These are phyloP conservation scores for Ascochyta clinopodiicola DNA, from an alignment of 2,329 filamentous ascomycete species.

Conservation along the genomic window DNA sequence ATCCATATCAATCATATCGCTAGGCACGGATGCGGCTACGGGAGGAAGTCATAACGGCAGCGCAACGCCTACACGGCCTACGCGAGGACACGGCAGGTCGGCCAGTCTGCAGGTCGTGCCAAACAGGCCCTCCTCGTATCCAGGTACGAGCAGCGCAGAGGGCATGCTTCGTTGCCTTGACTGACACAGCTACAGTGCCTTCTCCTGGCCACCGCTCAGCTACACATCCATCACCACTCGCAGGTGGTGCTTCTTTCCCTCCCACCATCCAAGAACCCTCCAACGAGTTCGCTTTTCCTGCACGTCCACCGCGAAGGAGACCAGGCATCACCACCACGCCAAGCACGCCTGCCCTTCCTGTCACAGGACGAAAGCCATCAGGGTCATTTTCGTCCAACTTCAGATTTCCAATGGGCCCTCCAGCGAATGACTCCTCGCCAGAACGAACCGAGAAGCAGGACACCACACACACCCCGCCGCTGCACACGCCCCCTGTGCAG, in stretches of 20 bases:
- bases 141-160: constrained; percentile 29
- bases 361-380: constrained; percentile 47
- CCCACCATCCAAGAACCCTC: constrained; percentile 34
- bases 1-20: constrained; percentile 58
- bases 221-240: constrained; percentile 52
- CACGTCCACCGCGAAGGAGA: constrained; percentile 35
- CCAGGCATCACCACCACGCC: constrained; percentile 47
- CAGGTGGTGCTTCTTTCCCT: constrained; percentile 50
- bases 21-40: constrained; percentile 52
- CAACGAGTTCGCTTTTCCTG: constrained; percentile 40
- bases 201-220: constrained; percentile 42
- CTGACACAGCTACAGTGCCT: constrained; percentile 35
- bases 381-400: constrained; percentile 58
- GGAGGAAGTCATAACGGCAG: constrained; percentile 39
- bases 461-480: constrained; percentile 14
- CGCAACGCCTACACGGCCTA: constrained; percentile 52
- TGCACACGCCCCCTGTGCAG: constrained; percentile 45
- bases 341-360: constrained; percentile 50
- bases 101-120: constrained; percentile 80
- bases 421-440: constrained; percentile 38
- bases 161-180: background rate
- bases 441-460: constrained; percentile 40
- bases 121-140: constrained; percentile 45
- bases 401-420: constrained; percentile 61
- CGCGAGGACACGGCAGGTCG: constrained; percentile 74